Percentiles rank a stretch among this genome's conserved stretches.
These are phyloP conservation scores for Hanseniaspora occidentalis DNA, from an alignment of 805 yeast genomes.

Conservation along the genomic window DNA sequence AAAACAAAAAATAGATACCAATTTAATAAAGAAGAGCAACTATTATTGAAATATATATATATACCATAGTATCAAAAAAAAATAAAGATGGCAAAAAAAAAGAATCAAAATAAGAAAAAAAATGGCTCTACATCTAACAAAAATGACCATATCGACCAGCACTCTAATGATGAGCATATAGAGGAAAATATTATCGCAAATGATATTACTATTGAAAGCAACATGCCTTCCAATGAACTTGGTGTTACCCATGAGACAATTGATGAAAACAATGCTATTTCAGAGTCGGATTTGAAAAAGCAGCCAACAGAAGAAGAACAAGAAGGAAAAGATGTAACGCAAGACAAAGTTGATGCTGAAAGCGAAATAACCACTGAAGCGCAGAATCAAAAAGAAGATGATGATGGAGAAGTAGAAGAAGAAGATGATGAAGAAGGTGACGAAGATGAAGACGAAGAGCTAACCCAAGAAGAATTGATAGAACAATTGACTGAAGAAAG, in stretches of 20 bases:
- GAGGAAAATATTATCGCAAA: background rate
- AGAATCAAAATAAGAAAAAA: background rate
- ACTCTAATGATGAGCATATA: background rate
- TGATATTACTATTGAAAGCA: background rate
- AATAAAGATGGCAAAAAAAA: slow-evolving; percentile 1
- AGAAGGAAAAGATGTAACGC: slow-evolving; percentile 5
- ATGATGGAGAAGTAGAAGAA: slow-evolving; percentile 6
- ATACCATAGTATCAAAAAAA: too few relatives aligned
- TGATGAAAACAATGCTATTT: too few relatives aligned
- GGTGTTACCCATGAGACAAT: too few relatives aligned
- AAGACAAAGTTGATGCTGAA: slow-evolving; percentile 8
- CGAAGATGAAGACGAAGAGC: slow-evolving; percentile 1
- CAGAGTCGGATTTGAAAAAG: too few relatives aligned
- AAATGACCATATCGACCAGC: background rate
- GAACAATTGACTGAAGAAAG: slow-evolving; percentile 35
- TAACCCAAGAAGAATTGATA: slow-evolving; percentile 12
- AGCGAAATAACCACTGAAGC: slow-evolving; percentile 13
- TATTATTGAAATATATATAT: too few relatives aligned
- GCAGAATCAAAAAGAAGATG: slow-evolving; percentile 6
- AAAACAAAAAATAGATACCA: too few relatives aligned
- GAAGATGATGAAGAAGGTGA: slow-evolving; percentile 2
- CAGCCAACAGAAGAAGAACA: slow-evolving; percentile 12
- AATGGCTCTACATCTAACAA: too few relatives aligned
- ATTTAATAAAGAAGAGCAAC: too few relatives aligned
- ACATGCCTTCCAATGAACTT: too few relatives aligned